These are phyloP conservation scores for Suillus plorans DNA, from an alignment of 768 basidiomycete genomes.

Conservation along the genomic window DNA sequence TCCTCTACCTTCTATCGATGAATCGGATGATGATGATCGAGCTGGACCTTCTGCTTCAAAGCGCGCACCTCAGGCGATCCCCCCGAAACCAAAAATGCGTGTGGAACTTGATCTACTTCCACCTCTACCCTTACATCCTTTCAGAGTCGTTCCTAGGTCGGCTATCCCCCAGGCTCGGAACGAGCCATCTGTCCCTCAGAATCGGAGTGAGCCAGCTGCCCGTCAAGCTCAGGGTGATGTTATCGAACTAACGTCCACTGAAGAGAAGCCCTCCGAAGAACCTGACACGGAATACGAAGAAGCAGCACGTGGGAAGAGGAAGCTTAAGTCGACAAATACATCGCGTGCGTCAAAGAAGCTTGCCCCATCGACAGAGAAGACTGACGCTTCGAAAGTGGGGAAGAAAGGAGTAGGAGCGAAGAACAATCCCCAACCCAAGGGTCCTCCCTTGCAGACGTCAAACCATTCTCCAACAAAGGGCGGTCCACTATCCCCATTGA, in stretches of 20 bases:
- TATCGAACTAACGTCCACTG: neutral
- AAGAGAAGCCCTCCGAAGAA: neutral
- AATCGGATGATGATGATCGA: neutral
- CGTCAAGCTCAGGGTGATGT: neutral
- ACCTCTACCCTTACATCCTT: neutral
- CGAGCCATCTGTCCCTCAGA: no score
- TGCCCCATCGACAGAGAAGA: neutral
- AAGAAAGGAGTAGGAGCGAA: neutral
- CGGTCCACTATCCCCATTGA: neutral
- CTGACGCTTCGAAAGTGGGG: neutral
- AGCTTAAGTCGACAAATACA: neutral
- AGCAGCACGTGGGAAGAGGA: neutral
- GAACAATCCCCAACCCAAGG: neutral
- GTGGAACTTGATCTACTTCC: neutral
- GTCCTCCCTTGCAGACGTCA: neutral
- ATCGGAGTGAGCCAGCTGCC: no score
- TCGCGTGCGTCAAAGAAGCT: neutral
- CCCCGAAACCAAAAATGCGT: neutral
- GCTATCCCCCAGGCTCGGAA: no score
- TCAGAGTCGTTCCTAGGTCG: neutral
- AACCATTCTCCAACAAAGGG: neutral
- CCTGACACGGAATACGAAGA: neutral
- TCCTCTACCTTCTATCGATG: neutral
- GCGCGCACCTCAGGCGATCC: no score
- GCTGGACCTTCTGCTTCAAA: neutral